Conservation (phyloP, 2,329 filamentous ascomycete species). For the Ceratocystis colombiana region DNA sequence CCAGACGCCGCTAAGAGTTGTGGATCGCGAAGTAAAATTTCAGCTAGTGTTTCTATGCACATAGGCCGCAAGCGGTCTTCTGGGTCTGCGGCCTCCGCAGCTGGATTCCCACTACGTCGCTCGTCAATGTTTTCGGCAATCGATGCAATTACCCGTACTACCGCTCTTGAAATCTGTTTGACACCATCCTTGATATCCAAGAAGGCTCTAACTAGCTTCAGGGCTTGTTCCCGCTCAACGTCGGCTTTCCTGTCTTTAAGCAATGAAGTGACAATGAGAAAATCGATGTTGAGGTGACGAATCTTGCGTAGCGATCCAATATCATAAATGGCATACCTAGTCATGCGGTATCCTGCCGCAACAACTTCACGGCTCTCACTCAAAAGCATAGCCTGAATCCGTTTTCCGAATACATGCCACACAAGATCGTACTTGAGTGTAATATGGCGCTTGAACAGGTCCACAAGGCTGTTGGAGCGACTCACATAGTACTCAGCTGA, state of each 20-base stretch:
- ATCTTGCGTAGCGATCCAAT: constrained; percentile 81
- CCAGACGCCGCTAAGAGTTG: constrained; percentile 70
- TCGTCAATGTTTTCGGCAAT: constrained; percentile 85
- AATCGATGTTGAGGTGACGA: constrained; percentile 78
- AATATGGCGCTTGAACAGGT: constrained; percentile 86
- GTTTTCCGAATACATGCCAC: constrained; percentile 87
- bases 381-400: constrained; percentile 91
- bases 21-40: constrained; percentile 81
- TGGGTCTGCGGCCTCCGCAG: constrained; percentile 57
- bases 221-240: constrained; percentile 88
- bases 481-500: constrained; percentile 90
- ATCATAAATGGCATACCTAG: constrained; percentile 89
- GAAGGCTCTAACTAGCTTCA: constrained; percentile 93
- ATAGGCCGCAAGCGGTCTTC: constrained; percentile 83
- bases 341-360: constrained; percentile 85
- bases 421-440: constrained; percentile 93
- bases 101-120: constrained; percentile 48
- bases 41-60: constrained; percentile 82
- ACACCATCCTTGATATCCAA: constrained; percentile 91
- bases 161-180: constrained; percentile 71
- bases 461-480: constrained; percentile 83
- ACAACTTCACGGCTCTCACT: constrained; percentile 94
- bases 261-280: constrained; percentile 79
- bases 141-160: constrained; percentile 81
- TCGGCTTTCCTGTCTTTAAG: constrained; percentile 96